Evolutionary conservation across 805 yeast genomes (phyloP).

Genomic region (Spathaspora arborariae): DNA sequence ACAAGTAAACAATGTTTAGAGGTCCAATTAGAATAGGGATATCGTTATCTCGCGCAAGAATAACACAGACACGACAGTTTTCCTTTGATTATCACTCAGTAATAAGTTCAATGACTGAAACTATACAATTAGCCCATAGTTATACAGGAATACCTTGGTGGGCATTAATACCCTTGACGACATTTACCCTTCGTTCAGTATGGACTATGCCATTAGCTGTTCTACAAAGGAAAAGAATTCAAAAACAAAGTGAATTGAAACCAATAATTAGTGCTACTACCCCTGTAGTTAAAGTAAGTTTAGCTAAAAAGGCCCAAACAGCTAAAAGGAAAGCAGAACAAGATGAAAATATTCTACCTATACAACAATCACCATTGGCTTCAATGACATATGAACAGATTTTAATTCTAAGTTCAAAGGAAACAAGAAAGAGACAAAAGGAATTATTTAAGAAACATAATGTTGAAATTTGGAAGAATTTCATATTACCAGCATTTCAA

Average conservation of each 20-base stretch:
- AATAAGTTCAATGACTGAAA: conserved; percentile 29
- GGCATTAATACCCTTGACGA: conserved; percentile 68
- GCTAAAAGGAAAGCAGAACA: conserved; percentile 23
- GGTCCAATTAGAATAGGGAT: neutral
- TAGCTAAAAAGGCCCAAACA: conserved; percentile 45
- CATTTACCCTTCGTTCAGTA: conserved; percentile 58
- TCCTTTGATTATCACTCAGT: conserved; percentile 31
- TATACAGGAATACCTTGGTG: conserved; percentile 78
- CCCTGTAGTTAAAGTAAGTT: conserved; percentile 63
- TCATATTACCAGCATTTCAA: conserved; percentile 73
- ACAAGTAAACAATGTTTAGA: too few relatives aligned
- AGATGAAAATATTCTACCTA: conserved; percentile 14
- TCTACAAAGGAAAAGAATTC: conserved; percentile 62
- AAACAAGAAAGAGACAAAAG: conserved; percentile 71
- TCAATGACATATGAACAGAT: conserved; percentile 74
- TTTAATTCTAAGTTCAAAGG: conserved; percentile 67
- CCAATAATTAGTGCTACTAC: conserved; percentile 72
- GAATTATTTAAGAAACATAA: conserved; percentile 59
- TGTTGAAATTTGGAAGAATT: conserved; percentile 79
- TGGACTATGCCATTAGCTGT: conserved; percentile 80
- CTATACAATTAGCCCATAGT: conserved; percentile 48
- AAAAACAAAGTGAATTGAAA: conserved; percentile 65
- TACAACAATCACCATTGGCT: conserved; percentile 25
- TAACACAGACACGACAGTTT: conserved; percentile 14
- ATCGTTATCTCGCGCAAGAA: neutral